phyloP scores from a whole-genome alignment of 306 rosid species.

The Prunus armeniaca region DNA sequence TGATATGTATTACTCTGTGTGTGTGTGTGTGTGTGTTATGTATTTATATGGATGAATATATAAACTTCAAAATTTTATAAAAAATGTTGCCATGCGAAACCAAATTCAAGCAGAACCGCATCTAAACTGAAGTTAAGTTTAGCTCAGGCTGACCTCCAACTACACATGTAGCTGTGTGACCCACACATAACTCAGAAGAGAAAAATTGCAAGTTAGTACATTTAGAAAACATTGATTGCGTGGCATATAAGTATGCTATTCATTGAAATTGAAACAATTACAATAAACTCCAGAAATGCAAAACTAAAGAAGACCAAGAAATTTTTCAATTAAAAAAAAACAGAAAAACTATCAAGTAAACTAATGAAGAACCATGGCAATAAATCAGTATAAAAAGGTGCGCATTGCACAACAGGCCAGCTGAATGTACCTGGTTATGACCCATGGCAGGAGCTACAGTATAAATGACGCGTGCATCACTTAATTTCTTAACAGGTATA shows the following conservation, averaged over 20 bases:
- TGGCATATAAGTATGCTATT: not conserved
- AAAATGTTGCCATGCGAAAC: not conserved
- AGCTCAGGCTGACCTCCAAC: not conserved
- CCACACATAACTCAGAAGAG: not conserved
- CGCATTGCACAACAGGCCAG: not conserved
- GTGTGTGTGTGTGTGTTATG: not conserved
- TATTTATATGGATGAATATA: too few relatives aligned
- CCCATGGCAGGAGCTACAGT: slow-evolving; percentile 95
- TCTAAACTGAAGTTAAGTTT: not conserved
- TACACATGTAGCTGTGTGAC: not conserved
- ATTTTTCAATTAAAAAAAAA: not conserved
- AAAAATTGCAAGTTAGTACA: not conserved
- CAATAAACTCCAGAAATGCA: too few relatives aligned
- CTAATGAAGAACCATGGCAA: not conserved
- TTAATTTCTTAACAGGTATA: slow-evolving; percentile 31
- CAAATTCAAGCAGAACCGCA: not conserved
- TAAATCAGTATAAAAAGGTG: not conserved
- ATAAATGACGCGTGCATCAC: slow-evolving; percentile 57
- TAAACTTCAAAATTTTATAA: too few relatives aligned
- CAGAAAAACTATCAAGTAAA: not conserved
- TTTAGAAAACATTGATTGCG: too few relatives aligned
- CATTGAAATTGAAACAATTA: not conserved
- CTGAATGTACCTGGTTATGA: slow-evolving; percentile 68
- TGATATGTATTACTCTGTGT: not conserved
- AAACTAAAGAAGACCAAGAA: not conserved